phyloP scores from a whole-genome alignment of 106 monocot genomes.

The Iris macrosiphon region DNA sequence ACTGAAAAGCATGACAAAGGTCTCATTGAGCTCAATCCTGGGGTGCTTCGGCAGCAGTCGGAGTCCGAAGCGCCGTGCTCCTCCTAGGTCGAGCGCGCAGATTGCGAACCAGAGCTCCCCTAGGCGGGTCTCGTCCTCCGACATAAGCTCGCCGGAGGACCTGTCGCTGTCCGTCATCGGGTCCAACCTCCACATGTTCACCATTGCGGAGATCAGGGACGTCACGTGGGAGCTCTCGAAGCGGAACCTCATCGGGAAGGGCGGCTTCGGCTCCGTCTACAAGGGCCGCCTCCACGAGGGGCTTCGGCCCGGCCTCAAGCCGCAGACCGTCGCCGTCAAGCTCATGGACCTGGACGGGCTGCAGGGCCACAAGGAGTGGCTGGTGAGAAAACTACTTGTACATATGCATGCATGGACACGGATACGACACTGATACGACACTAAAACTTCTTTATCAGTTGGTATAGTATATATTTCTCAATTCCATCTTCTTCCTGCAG shows the following conservation, averaged over 20 bases:
- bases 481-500: too few relatives aligned
- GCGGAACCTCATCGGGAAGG: slow-evolving; percentile 44
- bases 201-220: slow-evolving; percentile 29
- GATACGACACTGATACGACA: too few relatives aligned
- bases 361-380: slow-evolving; percentile 61
- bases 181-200: slow-evolving; percentile 35
- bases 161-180: slow-evolving; percentile 42
- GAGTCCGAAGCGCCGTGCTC: too few relatives aligned
- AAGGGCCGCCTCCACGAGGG: slow-evolving; percentile 43
- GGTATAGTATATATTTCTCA: too few relatives aligned
- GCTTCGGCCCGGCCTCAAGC: slow-evolving; percentile 24
- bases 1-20: background rate
- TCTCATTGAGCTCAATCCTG: background rate
- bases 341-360: slow-evolving; percentile 43
- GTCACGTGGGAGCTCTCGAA: slow-evolving; percentile 32
- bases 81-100: background rate
- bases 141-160: slow-evolving; percentile 40
- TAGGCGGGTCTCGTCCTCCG: slow-evolving; percentile 29
- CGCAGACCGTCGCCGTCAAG: slow-evolving; percentile 52
- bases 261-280: slow-evolving; percentile 60
- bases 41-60: background rate
- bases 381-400: slow-evolving; percentile 33
- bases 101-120: slow-evolving; percentile 14
- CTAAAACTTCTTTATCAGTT: too few relatives aligned
- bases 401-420: too few relatives aligned